Evolutionary conservation across 2,329 filamentous ascomycete species (phyloP).

Genomic region (Cladophialophora yegresii): DNA sequence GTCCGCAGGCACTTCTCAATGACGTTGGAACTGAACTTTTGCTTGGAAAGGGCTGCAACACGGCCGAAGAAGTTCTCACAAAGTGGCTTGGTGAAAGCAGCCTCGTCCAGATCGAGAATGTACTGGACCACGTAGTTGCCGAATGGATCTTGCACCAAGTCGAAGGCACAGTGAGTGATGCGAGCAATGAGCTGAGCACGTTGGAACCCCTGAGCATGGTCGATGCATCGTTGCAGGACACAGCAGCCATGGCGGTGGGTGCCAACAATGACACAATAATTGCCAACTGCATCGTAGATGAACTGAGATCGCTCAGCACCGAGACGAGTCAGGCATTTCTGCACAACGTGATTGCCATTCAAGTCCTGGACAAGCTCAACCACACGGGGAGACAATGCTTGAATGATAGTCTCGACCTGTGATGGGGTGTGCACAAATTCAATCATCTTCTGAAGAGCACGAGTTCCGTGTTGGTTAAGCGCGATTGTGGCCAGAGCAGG

Average conservation of each 20-base stretch:
- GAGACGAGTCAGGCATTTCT: slow-evolving; percentile 97
- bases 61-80: slow-evolving; percentile 77
- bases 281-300: slow-evolving; percentile 92
- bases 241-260: slow-evolving; percentile 98
- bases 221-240: slow-evolving; percentile 95
- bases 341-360: slow-evolving; percentile 98
- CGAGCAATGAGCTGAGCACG: slow-evolving; percentile 81
- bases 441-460: slow-evolving; percentile 99
- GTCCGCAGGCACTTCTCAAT: slow-evolving; percentile 95
- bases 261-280: slow-evolving; percentile 83
- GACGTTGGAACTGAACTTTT: slow-evolving; percentile 99
- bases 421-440: slow-evolving; percentile 85
- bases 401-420: slow-evolving; percentile 79
- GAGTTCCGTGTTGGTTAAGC: slow-evolving; percentile 93
- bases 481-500: slow-evolving; percentile 89
- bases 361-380: slow-evolving; percentile 95
- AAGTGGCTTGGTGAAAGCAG: slow-evolving; percentile 82
- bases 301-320: slow-evolving; percentile 82
- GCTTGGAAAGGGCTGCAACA: slow-evolving; percentile 74
- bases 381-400: slow-evolving; percentile 77
- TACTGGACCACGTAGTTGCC: slow-evolving; percentile 99
- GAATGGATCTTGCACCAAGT: slow-evolving; percentile 92
- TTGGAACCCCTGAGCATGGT: slow-evolving; percentile 88
- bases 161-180: slow-evolving; percentile 85
- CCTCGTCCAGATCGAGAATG: slow-evolving; percentile 90